phyloP scores from a whole-genome alignment of 75 land plant species.

The Sequoiadendron giganteum region DNA sequence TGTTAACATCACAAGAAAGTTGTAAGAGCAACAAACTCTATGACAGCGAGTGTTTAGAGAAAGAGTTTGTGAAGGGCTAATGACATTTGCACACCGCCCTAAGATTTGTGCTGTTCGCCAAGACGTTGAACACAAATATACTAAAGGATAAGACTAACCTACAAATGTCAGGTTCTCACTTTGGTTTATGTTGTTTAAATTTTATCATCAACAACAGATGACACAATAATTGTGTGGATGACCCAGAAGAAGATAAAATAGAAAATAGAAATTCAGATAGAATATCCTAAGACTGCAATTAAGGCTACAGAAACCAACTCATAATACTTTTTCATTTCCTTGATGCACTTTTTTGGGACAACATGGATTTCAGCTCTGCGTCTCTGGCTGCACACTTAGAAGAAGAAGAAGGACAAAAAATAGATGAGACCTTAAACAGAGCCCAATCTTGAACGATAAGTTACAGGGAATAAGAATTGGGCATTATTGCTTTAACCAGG shows the following conservation, averaged over 20 bases:
- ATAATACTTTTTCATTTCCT: background rate
- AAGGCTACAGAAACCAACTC: background rate
- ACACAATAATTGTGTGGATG: background rate
- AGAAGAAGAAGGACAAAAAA: background rate
- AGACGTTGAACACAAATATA: background rate
- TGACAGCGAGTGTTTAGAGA: too few relatives aligned
- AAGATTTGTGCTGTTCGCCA: background rate
- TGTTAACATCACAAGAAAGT: background rate
- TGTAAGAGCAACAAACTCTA: background rate
- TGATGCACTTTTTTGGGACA: background rate
- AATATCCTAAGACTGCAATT: background rate
- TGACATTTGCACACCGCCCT: background rate
- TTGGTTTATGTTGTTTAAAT: background rate
- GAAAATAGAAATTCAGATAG: background rate
- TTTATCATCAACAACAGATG: background rate
- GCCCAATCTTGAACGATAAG: conserved; percentile 12
- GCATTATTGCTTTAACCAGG: conserved; percentile 11
- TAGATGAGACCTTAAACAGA: conserved; percentile 10
- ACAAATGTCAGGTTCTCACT: background rate
- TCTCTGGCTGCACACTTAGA: background rate
- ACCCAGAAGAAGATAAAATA: conserved; percentile 7
- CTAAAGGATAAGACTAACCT: background rate
- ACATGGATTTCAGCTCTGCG: background rate
- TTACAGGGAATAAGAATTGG: conserved; percentile 15
- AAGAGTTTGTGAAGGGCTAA: background rate